Evolutionary conservation across 495 filamentous ascomycete genomes (phyloP), one percentile per base, ranked within the genome.

Genomic region (Annulohypoxylon bovei): DNA sequence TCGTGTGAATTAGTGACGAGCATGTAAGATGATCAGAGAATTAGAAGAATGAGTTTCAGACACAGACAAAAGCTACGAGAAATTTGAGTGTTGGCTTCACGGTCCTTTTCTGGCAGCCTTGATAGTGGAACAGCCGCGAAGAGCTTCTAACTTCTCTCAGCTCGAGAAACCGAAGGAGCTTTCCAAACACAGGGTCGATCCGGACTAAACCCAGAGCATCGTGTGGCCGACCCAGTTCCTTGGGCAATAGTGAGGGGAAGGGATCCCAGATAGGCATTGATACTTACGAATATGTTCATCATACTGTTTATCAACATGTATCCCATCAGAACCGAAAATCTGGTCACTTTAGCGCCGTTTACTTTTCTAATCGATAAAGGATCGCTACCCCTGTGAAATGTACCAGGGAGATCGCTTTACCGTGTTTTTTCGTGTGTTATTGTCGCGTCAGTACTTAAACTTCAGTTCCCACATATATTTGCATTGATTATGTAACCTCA

Each of bases 251-350:
- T 37, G 33, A 40, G 54, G 54, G 33, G 54, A 42, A 42, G 22
- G 54, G 28, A 40, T 57, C 54, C 33, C 20, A 27, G 54, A 57
- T 27, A 25, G 35, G 35, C 14, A 40, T 28, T 22, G 40, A 60
- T 60, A 46, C 14, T 11, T 39, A 37, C 53, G 4, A 46, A 39
- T 33, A 60, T 22, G 40, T 60, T 40, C 20, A 60, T 46, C 22
- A 40, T 18, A 30, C 27, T n/a, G 37, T 47, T 25, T 47, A 60
- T 60, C 37, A 47, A 32, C 30, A 60, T 60, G 56, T 60, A 32
- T n/a, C n/a, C n/a, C n/a, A n/a, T n/a, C n/a, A n/a, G n/a, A n/a
- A n/a, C n/a, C n/a, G n/a, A n/a, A n/a, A n/a, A n/a, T n/a, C n/a
- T n/a, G n/a, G n/a, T n/a, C n/a, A n/a, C n/a, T n/a, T n/a, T n/a